These are phyloP conservation scores for Globisporangium solare DNA, from an alignment of 352 stramenopile species.

Conservation along the genomic window DNA sequence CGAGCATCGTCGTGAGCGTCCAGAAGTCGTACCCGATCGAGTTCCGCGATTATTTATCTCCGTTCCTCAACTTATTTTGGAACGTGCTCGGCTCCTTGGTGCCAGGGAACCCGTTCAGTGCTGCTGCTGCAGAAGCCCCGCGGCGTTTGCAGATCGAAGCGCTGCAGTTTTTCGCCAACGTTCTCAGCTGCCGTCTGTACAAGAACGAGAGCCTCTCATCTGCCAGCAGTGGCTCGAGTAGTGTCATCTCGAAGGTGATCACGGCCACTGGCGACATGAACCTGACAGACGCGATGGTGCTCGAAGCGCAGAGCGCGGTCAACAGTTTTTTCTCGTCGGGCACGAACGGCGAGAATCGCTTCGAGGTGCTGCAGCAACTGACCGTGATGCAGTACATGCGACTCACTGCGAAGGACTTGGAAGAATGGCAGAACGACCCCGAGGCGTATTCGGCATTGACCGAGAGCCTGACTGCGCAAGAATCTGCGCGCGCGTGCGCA, in stretches of 20 bases:
- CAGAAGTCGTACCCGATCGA: constrained; percentile 83
- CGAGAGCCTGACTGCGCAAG: constrained; percentile 72
- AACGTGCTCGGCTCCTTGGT: constrained; percentile 34
- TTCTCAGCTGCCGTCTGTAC: constrained; percentile 77
- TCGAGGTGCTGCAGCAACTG: constrained; percentile 57
- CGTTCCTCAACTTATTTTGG: constrained; percentile 69
- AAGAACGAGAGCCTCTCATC: constrained; percentile 60
- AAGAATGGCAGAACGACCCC: constrained; percentile 66
- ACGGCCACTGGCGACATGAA: constrained; percentile 69
- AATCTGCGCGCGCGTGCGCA: constrained; percentile 73
- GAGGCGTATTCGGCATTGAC: constrained; percentile 61
- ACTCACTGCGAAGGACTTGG: constrained; percentile 46
- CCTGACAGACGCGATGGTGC: constrained; percentile 74
- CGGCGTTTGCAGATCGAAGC: constrained; percentile 59
- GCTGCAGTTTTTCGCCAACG: constrained; percentile 79
- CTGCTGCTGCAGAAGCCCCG: constrained; percentile 13
- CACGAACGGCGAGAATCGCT: constrained; percentile 22
- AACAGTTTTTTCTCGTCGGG: constrained; percentile 42
- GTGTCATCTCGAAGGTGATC: constrained; percentile 68
- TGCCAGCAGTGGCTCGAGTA: constrained; percentile 28
- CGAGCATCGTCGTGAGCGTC: constrained; percentile 55
- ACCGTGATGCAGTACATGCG: constrained; percentile 79
- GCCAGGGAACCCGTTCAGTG: constrained; percentile 5
- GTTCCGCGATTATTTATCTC: constrained; percentile 71
- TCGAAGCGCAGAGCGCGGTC: constrained; percentile 59